A percentile compares a stretch with the other conserved stretches of the same genome.
Conservation (phyloP, 352 stramenopile genomes). For the Globisporangium polare region DNA sequence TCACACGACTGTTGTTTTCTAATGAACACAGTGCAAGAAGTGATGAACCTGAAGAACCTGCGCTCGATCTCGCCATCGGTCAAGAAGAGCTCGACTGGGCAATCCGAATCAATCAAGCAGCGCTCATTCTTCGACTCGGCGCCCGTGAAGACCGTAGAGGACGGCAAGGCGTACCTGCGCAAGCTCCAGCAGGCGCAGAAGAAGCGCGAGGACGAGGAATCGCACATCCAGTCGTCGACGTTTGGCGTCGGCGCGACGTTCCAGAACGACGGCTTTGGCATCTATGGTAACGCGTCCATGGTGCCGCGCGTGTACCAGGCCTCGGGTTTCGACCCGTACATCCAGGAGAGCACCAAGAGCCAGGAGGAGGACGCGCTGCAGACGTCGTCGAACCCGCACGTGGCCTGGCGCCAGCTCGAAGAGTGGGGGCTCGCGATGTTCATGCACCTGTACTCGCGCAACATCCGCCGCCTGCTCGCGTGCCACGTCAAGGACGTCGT, state of each 20-base stretch:
- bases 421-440: constrained; percentile 79
- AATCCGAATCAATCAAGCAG: constrained; percentile 9
- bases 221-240: constrained; percentile 34
- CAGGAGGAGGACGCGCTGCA: constrained; percentile 73
- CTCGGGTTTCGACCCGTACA: constrained; percentile 71
- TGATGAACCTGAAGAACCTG: constrained; percentile 59
- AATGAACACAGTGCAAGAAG: constrained; percentile 41
- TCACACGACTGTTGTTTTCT: background rate
- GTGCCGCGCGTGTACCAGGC: constrained; percentile 79
- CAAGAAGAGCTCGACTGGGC: constrained; percentile 24
- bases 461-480: constrained; percentile 72
- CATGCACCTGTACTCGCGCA: constrained; percentile 85
- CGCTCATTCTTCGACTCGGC: constrained; percentile 76
- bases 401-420: constrained; percentile 75
- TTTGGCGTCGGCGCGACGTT: constrained; percentile 48
- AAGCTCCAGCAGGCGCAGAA: constrained; percentile 54
- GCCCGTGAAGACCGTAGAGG: constrained; percentile 61
- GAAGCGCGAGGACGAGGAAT: constrained; percentile 37
- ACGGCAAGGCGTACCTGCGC: constrained; percentile 70
- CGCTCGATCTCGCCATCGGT: constrained; percentile 39
- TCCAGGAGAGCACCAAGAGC: constrained; percentile 53
- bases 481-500: constrained; percentile 85
- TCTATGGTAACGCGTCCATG: constrained; percentile 67
- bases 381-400: constrained; percentile 65
- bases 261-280: constrained; percentile 54